Evolutionary conservation across 1,139 yeast species (phyloP), one percentile per base, ranked within the genome.

Genomic region (Yamadazyma blattariae): DNA sequence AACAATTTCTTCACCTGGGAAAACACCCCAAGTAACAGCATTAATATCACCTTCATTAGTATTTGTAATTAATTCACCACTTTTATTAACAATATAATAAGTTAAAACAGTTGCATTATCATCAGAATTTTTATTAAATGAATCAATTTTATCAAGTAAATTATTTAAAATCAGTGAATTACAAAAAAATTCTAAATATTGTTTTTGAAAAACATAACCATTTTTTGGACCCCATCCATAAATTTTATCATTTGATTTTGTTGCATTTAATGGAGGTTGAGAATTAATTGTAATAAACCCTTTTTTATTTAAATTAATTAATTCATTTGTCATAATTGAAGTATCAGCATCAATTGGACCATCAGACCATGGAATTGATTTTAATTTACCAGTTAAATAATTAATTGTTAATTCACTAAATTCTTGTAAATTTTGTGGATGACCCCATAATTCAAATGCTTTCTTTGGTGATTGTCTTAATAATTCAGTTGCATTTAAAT

Each of bases 21-120:
- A 88, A 27, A 86, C 87, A 44, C 96, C 97, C 98, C 98, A 92
- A 11, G 98, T 92, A 35, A 89, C 97, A 7, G 97, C 97, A 54
- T 88, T 89, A 47, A 95, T 89, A 45, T 82, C 85, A 41, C 80
- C 85, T 33, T 77, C 83, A 28, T 74, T 75, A 33, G 92, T 79
- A 57, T 90, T 90, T 27, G 78, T 71, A 27, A 60, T 51, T 42
- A 87, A 67, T 27, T 76, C 67, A 19, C 89, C 90, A 3, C 60
- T 51, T 37, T 69, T 66, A 56, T 84, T 82, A 32, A 87, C 90
- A 4, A 92, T 83, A 55, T 88, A 89, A 61, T 79, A 92, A 6
- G 96, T 83, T 48, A 89, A 68, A 29, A 78, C 54, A 14, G 61
- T 49, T 9, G 65, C 53, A 14, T 57, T 45, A 7, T 70, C 56